Percentiles rank a stretch among this genome's conserved stretches.
These are phyloP conservation scores for Aegilops bicornis DNA, from an alignment of 176 grass and related monocot species.

Conservation along the genomic window DNA sequence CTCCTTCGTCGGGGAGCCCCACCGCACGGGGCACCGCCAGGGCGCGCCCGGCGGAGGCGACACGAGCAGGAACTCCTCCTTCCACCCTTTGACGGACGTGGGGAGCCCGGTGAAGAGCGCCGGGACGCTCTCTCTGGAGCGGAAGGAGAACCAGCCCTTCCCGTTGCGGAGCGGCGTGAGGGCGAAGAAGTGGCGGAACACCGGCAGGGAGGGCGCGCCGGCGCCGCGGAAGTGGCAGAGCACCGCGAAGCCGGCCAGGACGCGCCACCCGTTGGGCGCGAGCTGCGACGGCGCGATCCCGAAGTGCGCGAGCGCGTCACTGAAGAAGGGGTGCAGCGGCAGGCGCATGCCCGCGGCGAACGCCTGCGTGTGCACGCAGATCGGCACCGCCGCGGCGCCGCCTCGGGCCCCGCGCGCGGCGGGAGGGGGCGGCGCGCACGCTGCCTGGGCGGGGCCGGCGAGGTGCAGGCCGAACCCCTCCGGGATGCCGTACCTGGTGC, in stretches of 20 bases:
- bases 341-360: constrained; percentile 39
- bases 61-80: constrained; percentile 46
- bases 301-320: constrained; percentile 34
- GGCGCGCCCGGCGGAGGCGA: constrained; percentile 29
- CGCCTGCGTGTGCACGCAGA: constrained; percentile 35
- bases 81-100: constrained; percentile 38
- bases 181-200: constrained; percentile 43
- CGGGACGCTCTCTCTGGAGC: constrained; percentile 26
- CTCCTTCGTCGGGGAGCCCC: constrained; percentile 26
- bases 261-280: constrained; percentile 48
- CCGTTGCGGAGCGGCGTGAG: constrained; percentile 33
- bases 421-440: constrained; percentile 11
- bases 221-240: constrained; percentile 44
- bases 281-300: constrained; percentile 45
- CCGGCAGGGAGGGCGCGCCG: constrained; percentile 24
- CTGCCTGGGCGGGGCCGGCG: neutral
- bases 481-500: constrained; percentile 32
- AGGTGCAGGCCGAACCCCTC: constrained; percentile 40
- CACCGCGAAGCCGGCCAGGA: constrained; percentile 30
- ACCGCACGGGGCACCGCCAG: constrained; percentile 39
- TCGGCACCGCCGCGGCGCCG: constrained; percentile 1
- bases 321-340: constrained; percentile 43
- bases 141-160: constrained; percentile 43
- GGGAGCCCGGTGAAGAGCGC: constrained; percentile 36
- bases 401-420: neutral